These are phyloP conservation scores for Wickerhamiella musiphila DNA, from an alignment of 805 yeast genomes.

Conservation along the genomic window DNA sequence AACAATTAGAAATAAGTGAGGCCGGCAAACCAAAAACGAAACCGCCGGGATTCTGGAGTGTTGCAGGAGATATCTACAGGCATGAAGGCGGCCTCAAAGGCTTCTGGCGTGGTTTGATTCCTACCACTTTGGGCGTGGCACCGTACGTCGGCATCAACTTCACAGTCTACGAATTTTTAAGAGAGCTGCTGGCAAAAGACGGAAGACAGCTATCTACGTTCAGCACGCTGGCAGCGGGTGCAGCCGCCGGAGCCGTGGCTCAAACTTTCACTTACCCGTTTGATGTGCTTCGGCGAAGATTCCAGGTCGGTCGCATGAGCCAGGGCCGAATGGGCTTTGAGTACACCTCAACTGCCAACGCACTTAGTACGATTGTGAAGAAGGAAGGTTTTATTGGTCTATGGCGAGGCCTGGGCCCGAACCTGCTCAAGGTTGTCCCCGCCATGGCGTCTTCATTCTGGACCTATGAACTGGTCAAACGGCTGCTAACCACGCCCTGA, in stretches of 20 bases:
- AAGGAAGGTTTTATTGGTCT: conserved; percentile 72
- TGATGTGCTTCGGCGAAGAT: conserved; percentile 73
- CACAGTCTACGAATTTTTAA: conserved; percentile 68
- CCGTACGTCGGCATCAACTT: conserved; percentile 91
- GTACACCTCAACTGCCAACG: conserved; percentile 61
- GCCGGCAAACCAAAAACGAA: no score
- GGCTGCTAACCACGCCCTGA: conserved; percentile 11
- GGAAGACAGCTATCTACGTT: conserved; percentile 25
- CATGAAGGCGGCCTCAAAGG: conserved; percentile 73
- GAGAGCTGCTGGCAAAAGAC: conserved; percentile 31
- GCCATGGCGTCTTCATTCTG: conserved; percentile 95
- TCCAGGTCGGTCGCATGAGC: conserved; percentile 72
- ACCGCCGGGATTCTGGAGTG: conserved; percentile 57
- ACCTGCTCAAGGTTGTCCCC: conserved; percentile 78
- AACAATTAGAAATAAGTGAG: conserved; percentile 10
- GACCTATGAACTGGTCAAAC: conserved; percentile 59
- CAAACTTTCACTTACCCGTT: conserved; percentile 85
- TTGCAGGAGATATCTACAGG: conserved; percentile 40
- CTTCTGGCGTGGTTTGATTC: conserved; percentile 67
- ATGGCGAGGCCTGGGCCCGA: conserved; percentile 45
- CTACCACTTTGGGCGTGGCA: conserved; percentile 89
- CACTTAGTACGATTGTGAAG: conserved; percentile 47
- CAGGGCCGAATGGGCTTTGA: conserved; percentile 56
- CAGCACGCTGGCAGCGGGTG: conserved; percentile 62
- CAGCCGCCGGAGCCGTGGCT: conserved; percentile 73